Conservation (phyloP, 805 yeast genomes). For the Barnettozyma populi region DNA sequence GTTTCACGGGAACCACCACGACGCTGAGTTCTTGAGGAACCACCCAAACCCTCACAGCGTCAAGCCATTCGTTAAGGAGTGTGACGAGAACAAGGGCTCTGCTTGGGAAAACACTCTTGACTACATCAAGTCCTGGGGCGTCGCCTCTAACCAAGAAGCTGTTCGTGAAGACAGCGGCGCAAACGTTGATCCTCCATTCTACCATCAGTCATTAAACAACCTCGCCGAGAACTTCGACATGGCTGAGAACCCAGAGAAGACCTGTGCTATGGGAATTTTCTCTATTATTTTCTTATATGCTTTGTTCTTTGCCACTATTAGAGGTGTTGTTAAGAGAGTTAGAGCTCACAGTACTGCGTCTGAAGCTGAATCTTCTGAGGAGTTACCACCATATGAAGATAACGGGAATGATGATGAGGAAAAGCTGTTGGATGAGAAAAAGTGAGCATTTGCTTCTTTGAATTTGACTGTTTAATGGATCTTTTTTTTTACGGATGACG, state of each 20-base stretch:
- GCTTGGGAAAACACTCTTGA: neutral
- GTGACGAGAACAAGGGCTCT: neutral
- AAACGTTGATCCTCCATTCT: neutral
- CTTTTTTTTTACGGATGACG: neutral
- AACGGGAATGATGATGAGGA: conserved; percentile 1
- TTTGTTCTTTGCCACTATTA: neutral
- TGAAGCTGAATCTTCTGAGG: neutral
- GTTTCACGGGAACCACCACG: neutral
- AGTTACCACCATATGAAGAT: conserved; percentile 6
- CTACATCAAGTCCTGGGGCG: neutral
- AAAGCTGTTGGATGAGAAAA: conserved; percentile 6
- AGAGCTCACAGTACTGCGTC: conserved; percentile 2
- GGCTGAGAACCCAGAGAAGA: neutral
- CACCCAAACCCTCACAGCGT: conserved; percentile 1
- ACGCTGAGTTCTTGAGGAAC: neutral
- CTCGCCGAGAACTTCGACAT: neutral
- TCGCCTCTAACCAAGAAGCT: neutral
- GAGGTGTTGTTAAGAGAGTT: conserved; percentile 2
- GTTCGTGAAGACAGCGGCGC: neutral
- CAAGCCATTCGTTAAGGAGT: neutral
- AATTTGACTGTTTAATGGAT: neutral
- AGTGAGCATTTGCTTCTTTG: neutral
- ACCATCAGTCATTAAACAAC: neutral
- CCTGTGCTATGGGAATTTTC: conserved; percentile 3
- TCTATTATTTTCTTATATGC: neutral